Percentiles rank a stretch among this genome's conserved stretches.
phyloP scores from a whole-genome alignment of 2,329 filamentous ascomycete species.

The Ophiostoma quercus region DNA sequence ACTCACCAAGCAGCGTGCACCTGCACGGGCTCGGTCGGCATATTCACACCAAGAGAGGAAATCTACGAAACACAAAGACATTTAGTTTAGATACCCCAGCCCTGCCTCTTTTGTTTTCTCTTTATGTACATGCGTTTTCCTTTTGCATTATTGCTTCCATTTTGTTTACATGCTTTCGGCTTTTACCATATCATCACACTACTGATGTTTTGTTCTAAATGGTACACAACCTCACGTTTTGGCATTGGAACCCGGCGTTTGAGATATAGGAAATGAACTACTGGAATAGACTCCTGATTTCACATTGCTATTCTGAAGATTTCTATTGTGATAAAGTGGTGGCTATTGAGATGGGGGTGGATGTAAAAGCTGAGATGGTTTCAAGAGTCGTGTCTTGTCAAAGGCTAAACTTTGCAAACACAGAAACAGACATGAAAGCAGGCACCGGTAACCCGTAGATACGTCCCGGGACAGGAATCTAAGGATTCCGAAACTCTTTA shows the following conservation, averaged over 20 bases:
- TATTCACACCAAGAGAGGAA: neutral
- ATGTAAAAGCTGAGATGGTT: neutral
- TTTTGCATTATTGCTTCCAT: neutral
- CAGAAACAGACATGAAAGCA: neutral
- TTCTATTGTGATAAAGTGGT: neutral
- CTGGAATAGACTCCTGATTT: slow-evolving; percentile 6
- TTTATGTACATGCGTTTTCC: neutral
- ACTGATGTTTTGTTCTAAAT: neutral
- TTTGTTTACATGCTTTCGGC: neutral
- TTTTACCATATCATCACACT: neutral
- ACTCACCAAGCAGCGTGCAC: neutral
- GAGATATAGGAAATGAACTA: neutral
- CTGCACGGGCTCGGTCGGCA: neutral
- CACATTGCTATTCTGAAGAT: neutral
- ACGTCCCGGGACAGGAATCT: neutral
- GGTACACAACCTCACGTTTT: neutral
- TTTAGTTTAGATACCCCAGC: slow-evolving; percentile 1
- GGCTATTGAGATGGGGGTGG: neutral
- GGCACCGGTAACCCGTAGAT: neutral
- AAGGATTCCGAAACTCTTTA: neutral
- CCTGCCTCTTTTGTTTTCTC: neutral
- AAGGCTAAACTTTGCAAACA: neutral
- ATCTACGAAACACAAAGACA: slow-evolving; percentile 4
- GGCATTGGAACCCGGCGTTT: slow-evolving; percentile 2
- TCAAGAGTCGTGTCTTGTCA: neutral